A percentile compares a stretch with the other conserved stretches of the same genome.
Evolutionary conservation across 2,329 filamentous ascomycete genomes (phyloP).

Genomic region (Thelonectria olida): DNA sequence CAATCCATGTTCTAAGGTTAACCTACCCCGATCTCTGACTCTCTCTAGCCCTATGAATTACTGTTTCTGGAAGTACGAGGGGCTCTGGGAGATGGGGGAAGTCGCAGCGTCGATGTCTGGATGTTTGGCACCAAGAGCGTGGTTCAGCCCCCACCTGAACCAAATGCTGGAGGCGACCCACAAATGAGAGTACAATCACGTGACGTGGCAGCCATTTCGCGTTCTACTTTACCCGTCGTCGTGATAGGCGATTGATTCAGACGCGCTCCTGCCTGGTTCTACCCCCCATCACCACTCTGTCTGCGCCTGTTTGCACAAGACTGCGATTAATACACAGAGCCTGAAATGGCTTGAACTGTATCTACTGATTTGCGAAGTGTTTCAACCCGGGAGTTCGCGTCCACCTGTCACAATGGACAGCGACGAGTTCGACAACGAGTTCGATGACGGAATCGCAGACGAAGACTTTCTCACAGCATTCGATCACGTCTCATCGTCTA

Average conservation of each 20-base stretch:
- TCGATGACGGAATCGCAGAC: slow-evolving; percentile 71
- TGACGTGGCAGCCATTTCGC: slow-evolving; percentile 45
- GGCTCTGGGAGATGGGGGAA: no score
- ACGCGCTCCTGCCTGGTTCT: slow-evolving; percentile 10
- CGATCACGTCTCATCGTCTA: slow-evolving; percentile 57
- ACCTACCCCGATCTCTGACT: no score
- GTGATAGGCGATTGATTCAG: slow-evolving; percentile 13
- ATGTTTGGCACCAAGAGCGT: no score
- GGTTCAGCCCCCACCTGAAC: no score
- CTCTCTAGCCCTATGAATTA: no score
- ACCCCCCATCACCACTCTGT: background rate
- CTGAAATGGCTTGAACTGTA: slow-evolving; percentile 2
- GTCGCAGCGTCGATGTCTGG: no score
- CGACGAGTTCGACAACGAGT: slow-evolving; percentile 74
- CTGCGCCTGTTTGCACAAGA: background rate
- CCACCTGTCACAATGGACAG: slow-evolving; percentile 55
- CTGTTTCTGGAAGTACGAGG: no score
- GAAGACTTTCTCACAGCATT: slow-evolving; percentile 71
- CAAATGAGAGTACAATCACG: slow-evolving; percentile 32
- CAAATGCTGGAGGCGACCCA: no score
- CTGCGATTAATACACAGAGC: background rate
- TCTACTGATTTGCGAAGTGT: background rate
- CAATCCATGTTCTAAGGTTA: no score
- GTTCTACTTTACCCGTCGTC: slow-evolving; percentile 27
- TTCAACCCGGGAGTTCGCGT: background rate